Evolutionary conservation across 2,329 filamentous ascomycete genomes (phyloP).

Genomic region (Trichoderma sp.): DNA sequence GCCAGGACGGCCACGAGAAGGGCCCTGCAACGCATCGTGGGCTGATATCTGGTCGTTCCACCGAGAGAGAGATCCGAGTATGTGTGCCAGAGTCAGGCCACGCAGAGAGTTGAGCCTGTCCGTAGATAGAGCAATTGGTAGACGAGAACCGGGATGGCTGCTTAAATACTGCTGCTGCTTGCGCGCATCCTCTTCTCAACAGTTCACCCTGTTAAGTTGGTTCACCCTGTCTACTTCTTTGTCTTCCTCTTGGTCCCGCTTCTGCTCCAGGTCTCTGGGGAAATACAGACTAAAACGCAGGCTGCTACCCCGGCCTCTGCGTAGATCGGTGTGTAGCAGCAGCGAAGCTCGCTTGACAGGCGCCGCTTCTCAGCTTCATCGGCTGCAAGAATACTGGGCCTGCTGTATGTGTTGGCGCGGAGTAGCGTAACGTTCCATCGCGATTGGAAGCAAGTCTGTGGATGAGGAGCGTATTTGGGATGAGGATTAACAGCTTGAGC

Average conservation of each 20-base stretch:
- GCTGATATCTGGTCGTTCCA: background rate
- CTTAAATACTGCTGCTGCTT: constrained; percentile 13
- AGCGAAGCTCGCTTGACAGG: background rate
- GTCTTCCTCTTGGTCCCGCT: background rate
- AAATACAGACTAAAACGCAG: background rate
- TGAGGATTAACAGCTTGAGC: background rate
- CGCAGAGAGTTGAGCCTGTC: background rate
- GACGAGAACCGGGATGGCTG: constrained; percentile 3
- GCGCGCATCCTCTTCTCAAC: background rate
- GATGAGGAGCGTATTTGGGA: background rate
- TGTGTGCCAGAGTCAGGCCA: constrained; percentile 14
- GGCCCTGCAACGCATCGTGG: constrained; percentile 21
- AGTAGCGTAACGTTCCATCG: constrained; percentile 29
- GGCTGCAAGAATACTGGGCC: background rate
- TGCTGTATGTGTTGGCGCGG: constrained; percentile 12
- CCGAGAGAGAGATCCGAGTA: background rate
- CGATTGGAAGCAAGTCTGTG: constrained; percentile 5
- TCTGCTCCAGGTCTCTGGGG: background rate
- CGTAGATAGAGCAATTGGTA: background rate
- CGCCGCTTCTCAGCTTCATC: constrained; percentile 15
- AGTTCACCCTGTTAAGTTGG: background rate
- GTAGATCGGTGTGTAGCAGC: constrained; percentile 4
- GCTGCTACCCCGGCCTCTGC: background rate
- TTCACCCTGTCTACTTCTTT: background rate
- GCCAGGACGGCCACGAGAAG: constrained; percentile 18